A percentile compares a stretch with the other conserved stretches of the same genome.
phyloP scores from a whole-genome alignment of 768 basidiomycete genomes.

The Xerocomus potaroensis region DNA sequence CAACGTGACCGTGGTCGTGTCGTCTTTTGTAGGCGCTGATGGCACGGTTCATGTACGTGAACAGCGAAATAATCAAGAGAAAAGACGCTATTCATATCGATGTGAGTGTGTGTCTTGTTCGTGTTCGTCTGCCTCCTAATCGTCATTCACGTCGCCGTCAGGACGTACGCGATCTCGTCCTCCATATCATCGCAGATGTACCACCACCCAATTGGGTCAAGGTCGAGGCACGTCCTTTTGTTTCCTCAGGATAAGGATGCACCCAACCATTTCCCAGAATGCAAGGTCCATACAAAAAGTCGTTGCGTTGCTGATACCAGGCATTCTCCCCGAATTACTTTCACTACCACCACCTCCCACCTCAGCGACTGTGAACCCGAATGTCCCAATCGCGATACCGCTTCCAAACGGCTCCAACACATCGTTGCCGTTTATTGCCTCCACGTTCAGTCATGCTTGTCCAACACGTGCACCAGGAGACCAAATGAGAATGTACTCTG shows the following conservation, averaged over 20 bases:
- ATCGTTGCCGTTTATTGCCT: constrained; percentile 62
- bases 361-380: constrained; percentile 54
- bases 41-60: constrained; percentile 80
- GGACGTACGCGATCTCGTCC: constrained; percentile 84
- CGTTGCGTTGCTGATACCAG: constrained; percentile 80
- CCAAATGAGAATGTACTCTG: constrained; percentile 76
- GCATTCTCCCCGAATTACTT: constrained; percentile 72
- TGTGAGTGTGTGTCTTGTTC: constrained; percentile 42
- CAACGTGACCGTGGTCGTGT: neutral
- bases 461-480: constrained; percentile 94
- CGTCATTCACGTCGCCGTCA: constrained; percentile 27
- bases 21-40: constrained; percentile 22
- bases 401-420: constrained; percentile 31
- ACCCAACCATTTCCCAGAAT: constrained; percentile 47
- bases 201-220: constrained; percentile 86
- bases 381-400: constrained; percentile 50
- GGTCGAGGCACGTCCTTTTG: constrained; percentile 56
- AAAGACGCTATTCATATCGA: constrained; percentile 76
- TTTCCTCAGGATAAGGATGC: neutral
- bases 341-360: constrained; percentile 69
- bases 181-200: constrained; percentile 79
- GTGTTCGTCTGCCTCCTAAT: neutral
- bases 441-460: constrained; percentile 87
- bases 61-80: constrained; percentile 67
- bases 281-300: constrained; percentile 69